Evolutionary conservation across 805 yeast genomes (phyloP).

Genomic region (Phaffomyces thermotolerans): DNA sequence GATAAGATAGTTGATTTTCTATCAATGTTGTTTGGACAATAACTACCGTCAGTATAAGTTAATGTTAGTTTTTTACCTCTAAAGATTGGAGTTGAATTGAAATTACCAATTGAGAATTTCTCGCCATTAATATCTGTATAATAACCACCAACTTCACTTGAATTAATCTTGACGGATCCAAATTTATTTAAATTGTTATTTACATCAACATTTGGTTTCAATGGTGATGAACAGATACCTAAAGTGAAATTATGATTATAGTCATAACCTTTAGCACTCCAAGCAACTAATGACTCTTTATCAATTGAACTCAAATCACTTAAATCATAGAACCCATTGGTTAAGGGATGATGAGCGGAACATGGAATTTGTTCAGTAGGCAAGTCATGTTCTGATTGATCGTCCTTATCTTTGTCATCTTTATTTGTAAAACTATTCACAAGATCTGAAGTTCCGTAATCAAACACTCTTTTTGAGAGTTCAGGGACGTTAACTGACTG

Average conservation of each 20-base stretch:
- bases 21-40: constrained; percentile 47
- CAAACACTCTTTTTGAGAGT: constrained; percentile 8
- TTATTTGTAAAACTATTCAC: constrained; percentile 8
- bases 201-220: constrained; percentile 23
- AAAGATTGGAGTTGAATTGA: constrained; percentile 52
- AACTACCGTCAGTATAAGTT: constrained; percentile 64
- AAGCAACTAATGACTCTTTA: constrained; percentile 31
- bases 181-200: constrained; percentile 21
- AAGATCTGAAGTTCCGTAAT: constrained; percentile 18
- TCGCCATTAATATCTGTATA: constrained; percentile 41
- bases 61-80: constrained; percentile 66
- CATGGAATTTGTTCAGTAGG: constrained; percentile 28
- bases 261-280: constrained; percentile 68
- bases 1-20: constrained; percentile 60
- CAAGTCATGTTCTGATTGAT: constrained; percentile 4
- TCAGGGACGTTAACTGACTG: neutral
- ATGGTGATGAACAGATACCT: constrained; percentile 61
- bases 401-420: constrained; percentile 2
- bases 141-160: constrained; percentile 47
- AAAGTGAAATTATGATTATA: constrained; percentile 65
- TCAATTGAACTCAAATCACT: constrained; percentile 23
- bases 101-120: constrained; percentile 54
- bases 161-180: constrained; percentile 22
- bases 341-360: constrained; percentile 35
- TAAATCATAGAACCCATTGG: constrained; percentile 32